A percentile compares a stretch with the other conserved stretches of the same genome.
Conservation (phyloP, 257 asterid genomes). For the Solanum sitiens region DNA sequence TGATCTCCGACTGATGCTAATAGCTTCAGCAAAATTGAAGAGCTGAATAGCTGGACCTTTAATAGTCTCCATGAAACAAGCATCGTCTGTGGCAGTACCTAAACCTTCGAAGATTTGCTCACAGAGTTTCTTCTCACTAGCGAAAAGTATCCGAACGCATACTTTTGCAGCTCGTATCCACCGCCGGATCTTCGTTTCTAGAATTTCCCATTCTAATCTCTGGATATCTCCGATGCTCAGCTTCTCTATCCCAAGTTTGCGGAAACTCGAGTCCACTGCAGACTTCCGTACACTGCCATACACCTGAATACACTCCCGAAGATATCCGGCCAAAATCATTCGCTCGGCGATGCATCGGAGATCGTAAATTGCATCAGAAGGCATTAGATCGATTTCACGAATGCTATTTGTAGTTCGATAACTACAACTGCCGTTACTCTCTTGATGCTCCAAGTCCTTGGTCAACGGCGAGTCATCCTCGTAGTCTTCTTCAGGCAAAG, state of each 20-base stretch:
- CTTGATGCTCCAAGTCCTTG: constrained; percentile 54
- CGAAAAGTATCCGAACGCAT: constrained; percentile 60
- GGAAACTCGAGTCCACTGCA: constrained; percentile 50
- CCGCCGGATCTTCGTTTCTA: constrained; percentile 70
- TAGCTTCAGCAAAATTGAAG: constrained; percentile 81
- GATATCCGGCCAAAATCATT: constrained; percentile 58
- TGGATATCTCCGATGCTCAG: constrained; percentile 80
- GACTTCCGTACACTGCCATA: constrained; percentile 73
- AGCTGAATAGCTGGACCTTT: constrained; percentile 81
- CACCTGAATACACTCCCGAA: constrained; percentile 77
- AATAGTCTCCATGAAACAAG: constrained; percentile 71
- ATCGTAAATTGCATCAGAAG: constrained; percentile 55
- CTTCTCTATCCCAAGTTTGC: constrained; percentile 51
- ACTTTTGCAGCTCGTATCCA: constrained; percentile 81
- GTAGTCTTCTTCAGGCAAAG: background rate
- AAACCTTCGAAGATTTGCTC: constrained; percentile 63
- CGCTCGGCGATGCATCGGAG: constrained; percentile 81
- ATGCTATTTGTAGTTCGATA: constrained; percentile 48
- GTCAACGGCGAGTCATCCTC: constrained; percentile 30
- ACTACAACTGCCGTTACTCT: constrained; percentile 41
- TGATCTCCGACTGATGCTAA: constrained; percentile 64
- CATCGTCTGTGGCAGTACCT: constrained; percentile 44
- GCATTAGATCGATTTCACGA: constrained; percentile 67
- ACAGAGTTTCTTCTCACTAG: constrained; percentile 71
- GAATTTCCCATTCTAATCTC: constrained; percentile 70